These are phyloP conservation scores for Tilletia caries DNA, from an alignment of 1,284 basidiomycete species.

Conservation along the genomic window DNA sequence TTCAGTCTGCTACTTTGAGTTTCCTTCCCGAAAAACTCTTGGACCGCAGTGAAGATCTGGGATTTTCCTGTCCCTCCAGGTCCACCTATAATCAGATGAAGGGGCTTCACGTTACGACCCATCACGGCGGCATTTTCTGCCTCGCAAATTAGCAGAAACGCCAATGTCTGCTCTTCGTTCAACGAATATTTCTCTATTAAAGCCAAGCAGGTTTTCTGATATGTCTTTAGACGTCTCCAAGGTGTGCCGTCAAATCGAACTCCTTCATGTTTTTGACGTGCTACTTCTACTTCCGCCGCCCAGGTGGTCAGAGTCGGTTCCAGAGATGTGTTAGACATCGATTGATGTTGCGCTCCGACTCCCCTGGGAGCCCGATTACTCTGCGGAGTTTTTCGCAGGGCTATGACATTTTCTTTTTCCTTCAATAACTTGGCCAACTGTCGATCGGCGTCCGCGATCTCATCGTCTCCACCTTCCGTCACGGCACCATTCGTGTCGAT, in stretches of 20 bases:
- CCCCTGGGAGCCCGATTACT: too few relatives aligned
- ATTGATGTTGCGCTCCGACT: too few relatives aligned
- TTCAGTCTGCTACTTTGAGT: neutral
- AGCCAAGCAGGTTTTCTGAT: neutral
- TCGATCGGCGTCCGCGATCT: too few relatives aligned
- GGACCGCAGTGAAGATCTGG: neutral
- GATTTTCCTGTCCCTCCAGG: neutral
- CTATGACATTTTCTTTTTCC: too few relatives aligned
- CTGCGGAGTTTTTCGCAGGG: too few relatives aligned
- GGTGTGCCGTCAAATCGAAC: neutral
- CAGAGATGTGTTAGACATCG: too few relatives aligned
- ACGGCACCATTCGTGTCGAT: too few relatives aligned
- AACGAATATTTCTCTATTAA: neutral
- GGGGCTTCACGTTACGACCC: neutral
- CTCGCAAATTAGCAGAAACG: neutral
- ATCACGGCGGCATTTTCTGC: neutral
- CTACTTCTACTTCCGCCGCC: too few relatives aligned
- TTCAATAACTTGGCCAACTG: too few relatives aligned
- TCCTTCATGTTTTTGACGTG: too few relatives aligned
- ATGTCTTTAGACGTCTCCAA: neutral
- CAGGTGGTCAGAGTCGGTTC: too few relatives aligned
- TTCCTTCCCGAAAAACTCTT: neutral
- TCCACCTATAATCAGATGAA: neutral
- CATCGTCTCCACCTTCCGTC: too few relatives aligned
- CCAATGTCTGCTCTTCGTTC: neutral